Evolutionary conservation across 2,329 filamentous ascomycete genomes (phyloP).

Genomic region (Lachnellula subtilissima): DNA sequence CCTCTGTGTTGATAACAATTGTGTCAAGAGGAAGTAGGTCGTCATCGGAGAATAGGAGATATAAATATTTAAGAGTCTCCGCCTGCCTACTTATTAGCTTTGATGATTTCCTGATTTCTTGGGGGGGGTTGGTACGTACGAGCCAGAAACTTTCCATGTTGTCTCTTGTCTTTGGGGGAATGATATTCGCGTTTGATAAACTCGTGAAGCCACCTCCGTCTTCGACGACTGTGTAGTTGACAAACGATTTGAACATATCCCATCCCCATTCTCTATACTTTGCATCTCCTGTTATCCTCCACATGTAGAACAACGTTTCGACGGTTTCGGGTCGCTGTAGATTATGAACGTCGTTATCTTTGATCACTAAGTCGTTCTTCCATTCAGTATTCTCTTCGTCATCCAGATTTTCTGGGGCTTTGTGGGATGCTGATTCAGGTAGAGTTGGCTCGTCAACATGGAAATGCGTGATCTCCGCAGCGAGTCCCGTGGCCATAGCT

Average conservation of each 20-base stretch:
- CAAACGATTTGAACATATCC: slow-evolving; percentile 94
- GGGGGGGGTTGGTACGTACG: slow-evolving; percentile 45
- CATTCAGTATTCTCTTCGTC: slow-evolving; percentile 52
- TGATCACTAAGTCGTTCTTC: slow-evolving; percentile 75
- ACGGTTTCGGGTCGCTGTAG: slow-evolving; percentile 93
- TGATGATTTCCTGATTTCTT: background rate
- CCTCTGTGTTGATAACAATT: slow-evolving; percentile 93
- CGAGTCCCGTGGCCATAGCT: slow-evolving; percentile 82
- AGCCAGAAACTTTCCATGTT: slow-evolving; percentile 99
- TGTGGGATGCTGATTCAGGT: slow-evolving; percentile 51
- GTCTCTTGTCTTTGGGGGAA: slow-evolving; percentile 68
- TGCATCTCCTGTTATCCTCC: slow-evolving; percentile 87
- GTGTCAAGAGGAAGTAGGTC: slow-evolving; percentile 80
- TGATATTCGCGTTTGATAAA: slow-evolving; percentile 64
- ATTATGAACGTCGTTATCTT: slow-evolving; percentile 82
- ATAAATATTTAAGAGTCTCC: slow-evolving; percentile 97
- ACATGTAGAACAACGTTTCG: slow-evolving; percentile 98
- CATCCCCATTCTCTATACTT: slow-evolving; percentile 95
- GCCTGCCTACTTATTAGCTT: slow-evolving; percentile 49
- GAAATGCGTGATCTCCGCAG: slow-evolving; percentile 92
- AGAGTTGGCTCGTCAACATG: slow-evolving; percentile 65
- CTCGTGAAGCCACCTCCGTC: slow-evolving; percentile 80
- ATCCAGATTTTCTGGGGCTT: slow-evolving; percentile 48
- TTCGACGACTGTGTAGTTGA: slow-evolving; percentile 75
- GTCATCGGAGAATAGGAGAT: slow-evolving; percentile 81